Conservation (phyloP, 345 rosid genomes). For the Cardiospermum halicacabum region DNA sequence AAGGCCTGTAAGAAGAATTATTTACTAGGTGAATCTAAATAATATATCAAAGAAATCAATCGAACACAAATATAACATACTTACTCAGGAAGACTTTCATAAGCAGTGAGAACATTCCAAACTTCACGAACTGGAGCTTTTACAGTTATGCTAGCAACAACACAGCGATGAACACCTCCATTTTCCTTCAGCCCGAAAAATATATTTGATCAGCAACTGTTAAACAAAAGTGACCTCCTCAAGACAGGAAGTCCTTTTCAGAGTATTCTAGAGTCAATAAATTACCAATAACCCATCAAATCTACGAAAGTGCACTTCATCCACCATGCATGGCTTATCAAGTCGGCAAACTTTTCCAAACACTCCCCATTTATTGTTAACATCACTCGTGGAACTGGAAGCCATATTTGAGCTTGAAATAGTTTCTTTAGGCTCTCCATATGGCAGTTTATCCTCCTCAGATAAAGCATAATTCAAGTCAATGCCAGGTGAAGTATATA, state of each 20-base stretch:
- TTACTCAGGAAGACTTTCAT: constrained; percentile 97
- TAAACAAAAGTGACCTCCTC: constrained; percentile 15
- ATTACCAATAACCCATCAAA: constrained; percentile 89
- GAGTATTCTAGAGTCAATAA: constrained; percentile 22
- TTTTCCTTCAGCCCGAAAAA: constrained; percentile 74
- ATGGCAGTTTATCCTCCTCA: constrained; percentile 22
- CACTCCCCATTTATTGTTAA: constrained; percentile 66
- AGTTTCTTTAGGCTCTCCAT: constrained; percentile 29
- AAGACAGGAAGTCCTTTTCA: constrained; percentile 20
- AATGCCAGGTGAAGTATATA: constrained; percentile 25
- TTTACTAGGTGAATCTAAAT: not conserved
- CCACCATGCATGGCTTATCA: constrained; percentile 73
- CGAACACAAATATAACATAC: constrained; percentile 16
- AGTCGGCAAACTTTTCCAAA: constrained; percentile 79
- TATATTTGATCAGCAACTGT: constrained; percentile 32
- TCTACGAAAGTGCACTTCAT: constrained; percentile 97
- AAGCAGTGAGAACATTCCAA: constrained; percentile 88
- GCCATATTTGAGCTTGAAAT: constrained; percentile 34
- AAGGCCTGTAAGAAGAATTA: not conserved
- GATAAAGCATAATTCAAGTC: constrained; percentile 27
- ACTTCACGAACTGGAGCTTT: constrained; percentile 92
- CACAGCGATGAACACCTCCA: constrained; percentile 96
- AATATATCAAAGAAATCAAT: not conserved
- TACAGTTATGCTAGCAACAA: constrained; percentile 91
- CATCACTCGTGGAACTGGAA: constrained; percentile 41